phyloP scores from a whole-genome alignment of 2,329 filamentous ascomycete genomes.

The Huntiella omanensis region DNA sequence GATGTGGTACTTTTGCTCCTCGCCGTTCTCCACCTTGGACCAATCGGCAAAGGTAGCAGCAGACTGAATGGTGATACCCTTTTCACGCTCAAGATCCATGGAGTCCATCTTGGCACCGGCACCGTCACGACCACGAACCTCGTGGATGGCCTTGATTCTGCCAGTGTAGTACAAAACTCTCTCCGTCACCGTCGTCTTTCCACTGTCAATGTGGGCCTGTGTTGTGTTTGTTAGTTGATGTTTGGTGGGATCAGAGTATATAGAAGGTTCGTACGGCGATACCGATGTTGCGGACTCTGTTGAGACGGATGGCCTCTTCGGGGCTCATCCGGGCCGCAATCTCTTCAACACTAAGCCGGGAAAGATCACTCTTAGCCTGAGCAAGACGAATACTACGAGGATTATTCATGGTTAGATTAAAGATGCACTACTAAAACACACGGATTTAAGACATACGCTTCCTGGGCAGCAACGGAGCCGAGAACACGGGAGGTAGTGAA shows the following conservation, averaged over 20 bases:
- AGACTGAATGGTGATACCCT: constrained; percentile 95
- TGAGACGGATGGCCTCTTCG: constrained; percentile 58
- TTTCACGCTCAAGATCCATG: constrained; percentile 87
- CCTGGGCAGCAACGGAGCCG: constrained; percentile 21
- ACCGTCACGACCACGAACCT: constrained; percentile 84
- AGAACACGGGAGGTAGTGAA: constrained; percentile 8
- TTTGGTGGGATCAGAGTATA: background rate
- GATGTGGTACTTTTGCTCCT: constrained; percentile 86
- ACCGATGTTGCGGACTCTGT: constrained; percentile 84
- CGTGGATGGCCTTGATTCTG: constrained; percentile 90
- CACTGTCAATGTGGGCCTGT: constrained; percentile 92
- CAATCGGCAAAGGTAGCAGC: constrained; percentile 97
- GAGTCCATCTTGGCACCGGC: constrained; percentile 99
- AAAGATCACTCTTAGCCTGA: constrained; percentile 27
- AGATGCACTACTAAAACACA: background rate
- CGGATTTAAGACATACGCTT: constrained; percentile 19
- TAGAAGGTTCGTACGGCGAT: constrained; percentile 54
- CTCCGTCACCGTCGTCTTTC: constrained; percentile 93
- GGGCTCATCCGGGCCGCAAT: constrained; percentile 66
- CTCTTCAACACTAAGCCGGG: constrained; percentile 33
- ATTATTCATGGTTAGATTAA: background rate
- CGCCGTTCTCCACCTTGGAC: constrained; percentile 66
- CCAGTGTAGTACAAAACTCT: constrained; percentile 96
- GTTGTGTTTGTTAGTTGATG: constrained; percentile 1
- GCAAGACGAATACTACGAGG: constrained; percentile 28